A percentile compares a stretch with the other conserved stretches of the same genome.
These are phyloP conservation scores for Chlamydomonas schloesseri DNA, from an alignment of 139 green algal genomes.

Conservation along the genomic window DNA sequence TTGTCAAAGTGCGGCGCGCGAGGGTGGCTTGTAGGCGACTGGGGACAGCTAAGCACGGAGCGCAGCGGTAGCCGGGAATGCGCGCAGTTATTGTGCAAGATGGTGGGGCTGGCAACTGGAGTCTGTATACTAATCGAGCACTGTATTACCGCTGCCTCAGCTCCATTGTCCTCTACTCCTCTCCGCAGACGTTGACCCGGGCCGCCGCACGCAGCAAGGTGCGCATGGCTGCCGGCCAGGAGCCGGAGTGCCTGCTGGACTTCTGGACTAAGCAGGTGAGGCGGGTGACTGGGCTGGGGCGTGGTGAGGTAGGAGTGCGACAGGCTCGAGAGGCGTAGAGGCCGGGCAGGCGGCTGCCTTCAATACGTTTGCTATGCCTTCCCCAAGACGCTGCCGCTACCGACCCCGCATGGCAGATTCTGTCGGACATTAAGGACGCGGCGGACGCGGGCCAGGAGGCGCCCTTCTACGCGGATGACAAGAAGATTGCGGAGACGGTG, in stretches of 20 bases:
- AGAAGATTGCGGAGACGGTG: conserved; percentile 80
- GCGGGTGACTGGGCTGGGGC: background rate
- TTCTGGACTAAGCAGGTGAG: conserved; percentile 74
- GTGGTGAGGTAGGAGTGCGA: background rate
- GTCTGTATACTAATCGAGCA: too few relatives aligned
- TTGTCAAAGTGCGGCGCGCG: conserved; percentile 58
- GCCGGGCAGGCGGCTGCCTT: too few relatives aligned
- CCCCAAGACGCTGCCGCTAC: background rate
- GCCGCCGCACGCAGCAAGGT: conserved; percentile 70
- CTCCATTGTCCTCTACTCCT: background rate
- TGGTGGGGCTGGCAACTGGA: too few relatives aligned
- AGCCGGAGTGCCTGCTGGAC: conserved; percentile 87
- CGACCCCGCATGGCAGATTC: conserved; percentile 33
- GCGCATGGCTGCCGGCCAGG: conserved; percentile 52
- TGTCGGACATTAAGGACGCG: conserved; percentile 69
- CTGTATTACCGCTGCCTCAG: too few relatives aligned
- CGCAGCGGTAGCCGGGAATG: too few relatives aligned
- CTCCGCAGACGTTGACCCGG: conserved; percentile 65
- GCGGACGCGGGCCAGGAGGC: conserved; percentile 62
- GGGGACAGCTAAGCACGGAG: too few relatives aligned
- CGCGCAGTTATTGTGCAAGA: too few relatives aligned
- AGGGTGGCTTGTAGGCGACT: background rate
- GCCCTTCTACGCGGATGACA: conserved; percentile 68
- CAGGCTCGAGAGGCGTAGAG: too few relatives aligned
- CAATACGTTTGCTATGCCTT: too few relatives aligned